A percentile compares a stretch with the other conserved stretches of the same genome.
Conservation (phyloP, 768 basidiomycete species). For the Pleurotus tuoliensis region DNA sequence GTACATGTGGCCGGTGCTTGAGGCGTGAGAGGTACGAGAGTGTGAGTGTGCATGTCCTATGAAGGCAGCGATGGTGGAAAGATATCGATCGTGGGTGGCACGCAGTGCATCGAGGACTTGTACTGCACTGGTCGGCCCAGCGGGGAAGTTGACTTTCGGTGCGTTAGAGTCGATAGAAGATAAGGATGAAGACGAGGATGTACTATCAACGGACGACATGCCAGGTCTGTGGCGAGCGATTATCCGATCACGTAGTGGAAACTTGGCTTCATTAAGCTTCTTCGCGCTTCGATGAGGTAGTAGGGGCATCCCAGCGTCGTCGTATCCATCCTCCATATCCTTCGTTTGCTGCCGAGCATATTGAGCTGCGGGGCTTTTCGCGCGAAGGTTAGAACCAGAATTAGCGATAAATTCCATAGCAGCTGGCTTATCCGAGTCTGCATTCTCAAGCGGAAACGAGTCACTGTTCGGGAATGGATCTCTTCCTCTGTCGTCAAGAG, state of each 20-base stretch:
- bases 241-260: slow-evolving; percentile 32
- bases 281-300: slow-evolving; percentile 24
- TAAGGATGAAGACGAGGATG: slow-evolving; percentile 65
- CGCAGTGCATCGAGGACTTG: slow-evolving; percentile 76
- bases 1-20: slow-evolving; percentile 89
- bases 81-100: slow-evolving; percentile 83
- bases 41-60: slow-evolving; percentile 97
- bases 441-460: slow-evolving; percentile 10
- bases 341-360: slow-evolving; percentile 26
- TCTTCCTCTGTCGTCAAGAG: slow-evolving; percentile 23
- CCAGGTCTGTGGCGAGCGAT: slow-evolving; percentile 36
- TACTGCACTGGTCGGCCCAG: slow-evolving; percentile 62
- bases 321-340: slow-evolving; percentile 35
- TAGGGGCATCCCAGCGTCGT: slow-evolving; percentile 30
- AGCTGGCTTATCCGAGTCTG: not conserved
- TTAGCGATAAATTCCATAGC: slow-evolving; percentile 19
- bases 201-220: slow-evolving; percentile 60
- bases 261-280: slow-evolving; percentile 34
- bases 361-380: slow-evolving; percentile 53
- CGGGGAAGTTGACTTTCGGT: slow-evolving; percentile 59
- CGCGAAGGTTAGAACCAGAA: slow-evolving; percentile 33
- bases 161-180: slow-evolving; percentile 57
- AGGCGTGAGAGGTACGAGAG: slow-evolving; percentile 85
- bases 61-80: slow-evolving; percentile 94
- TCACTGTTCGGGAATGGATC: slow-evolving; percentile 15